Conservation (phyloP, 441 rosid species). For the Erodium trifolium region DNA sequence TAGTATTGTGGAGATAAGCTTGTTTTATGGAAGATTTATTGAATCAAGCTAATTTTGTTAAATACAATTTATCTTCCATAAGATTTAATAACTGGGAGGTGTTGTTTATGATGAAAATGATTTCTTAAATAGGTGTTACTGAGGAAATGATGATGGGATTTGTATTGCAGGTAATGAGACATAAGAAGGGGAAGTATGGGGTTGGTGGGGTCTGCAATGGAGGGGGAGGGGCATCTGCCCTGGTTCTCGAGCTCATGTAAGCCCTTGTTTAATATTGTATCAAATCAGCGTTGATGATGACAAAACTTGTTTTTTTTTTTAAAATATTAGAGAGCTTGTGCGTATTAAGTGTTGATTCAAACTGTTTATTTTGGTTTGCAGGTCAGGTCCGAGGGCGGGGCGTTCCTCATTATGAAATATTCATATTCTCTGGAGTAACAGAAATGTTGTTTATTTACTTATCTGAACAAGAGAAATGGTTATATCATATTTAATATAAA, state of each 20-base stretch:
- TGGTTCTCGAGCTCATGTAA: constrained; percentile 86
- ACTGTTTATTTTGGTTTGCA: constrained; percentile 15
- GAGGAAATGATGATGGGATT: constrained; percentile 5
- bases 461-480: no score
- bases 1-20: background rate
- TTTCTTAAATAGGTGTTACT: background rate
- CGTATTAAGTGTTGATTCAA: background rate
- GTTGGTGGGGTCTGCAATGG: constrained; percentile 87
- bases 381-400: constrained; percentile 19
- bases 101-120: no score
- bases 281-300: no score
- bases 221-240: constrained; percentile 95
- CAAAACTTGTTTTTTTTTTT: background rate
- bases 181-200: constrained; percentile 71
- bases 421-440: no score
- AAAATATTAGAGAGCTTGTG: background rate
- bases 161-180: constrained; percentile 59
- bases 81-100: no score
- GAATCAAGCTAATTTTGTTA: no score
- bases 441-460: no score
- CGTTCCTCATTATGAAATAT: constrained; percentile 21
- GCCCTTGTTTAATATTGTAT: constrained; percentile 16
- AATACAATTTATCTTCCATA: no score
- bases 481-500: no score
- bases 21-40: background rate